Evolutionary conservation across 169 alveolate species (phyloP), one percentile per base, ranked within the genome.

Genomic region (Cryptosporidium bovis): DNA sequence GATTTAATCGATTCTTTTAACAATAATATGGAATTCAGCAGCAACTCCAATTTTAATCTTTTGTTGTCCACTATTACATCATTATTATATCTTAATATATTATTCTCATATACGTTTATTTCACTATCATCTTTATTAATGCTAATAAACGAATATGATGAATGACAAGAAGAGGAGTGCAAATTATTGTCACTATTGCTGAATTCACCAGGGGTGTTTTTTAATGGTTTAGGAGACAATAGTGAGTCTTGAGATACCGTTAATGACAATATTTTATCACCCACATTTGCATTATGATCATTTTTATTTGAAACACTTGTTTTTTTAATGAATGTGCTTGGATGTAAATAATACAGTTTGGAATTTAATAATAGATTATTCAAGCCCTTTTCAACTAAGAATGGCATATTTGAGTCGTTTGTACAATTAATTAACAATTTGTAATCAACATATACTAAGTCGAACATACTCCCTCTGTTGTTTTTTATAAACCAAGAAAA

Each of bases 331-430:
- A 77, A 77, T 31, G 71, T 58, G 1, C n/a, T 62, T 13, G 87
- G 87, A 77, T 77, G 87, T 24, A 77, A 34, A 36, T 27, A 56
- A 44, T 77, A 77, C 3, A 77, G 27, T 29, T 77, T 77, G 15
- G 87, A 77, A 77, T 77, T 77, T 31, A 77, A 36, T 15, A 77
- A 27, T 60, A 77, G 46, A 13, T 33, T 20, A 27, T 62, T 62
- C 20, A 33, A 20, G 1, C 33, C 7, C 6, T 62, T 48, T 27
- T 16, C 29, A 44, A 60, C 18, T 44, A 77, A 20, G 56, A 77
- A 46, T 15, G 87, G 50, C 55, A 20, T 27, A 48, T 24, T 58
- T 16, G 5, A n/a, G 20, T 77, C 62, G 46, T 29, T 62, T 48
- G 27, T 24, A 62, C 87, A 77, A 58, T 77, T 71, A 1, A 44